These are phyloP conservation scores for Fusarium chaquense DNA, from an alignment of 2,329 filamentous ascomycete genomes.

Conservation along the genomic window DNA sequence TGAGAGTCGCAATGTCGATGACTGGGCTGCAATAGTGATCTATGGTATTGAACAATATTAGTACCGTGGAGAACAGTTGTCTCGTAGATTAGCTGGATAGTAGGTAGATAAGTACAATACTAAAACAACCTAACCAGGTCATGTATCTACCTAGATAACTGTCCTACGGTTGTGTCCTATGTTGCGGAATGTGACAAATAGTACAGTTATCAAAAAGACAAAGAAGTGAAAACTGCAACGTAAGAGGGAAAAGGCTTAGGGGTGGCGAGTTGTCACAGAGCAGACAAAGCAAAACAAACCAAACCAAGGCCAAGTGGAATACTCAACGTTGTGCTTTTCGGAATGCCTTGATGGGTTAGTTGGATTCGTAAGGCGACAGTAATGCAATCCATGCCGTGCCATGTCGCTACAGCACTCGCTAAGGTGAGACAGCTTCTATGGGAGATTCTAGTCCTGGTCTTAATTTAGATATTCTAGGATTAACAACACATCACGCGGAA, in stretches of 20 bases:
- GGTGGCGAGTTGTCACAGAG: neutral
- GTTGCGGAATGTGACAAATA: neutral
- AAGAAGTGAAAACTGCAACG: neutral
- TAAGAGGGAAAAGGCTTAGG: neutral
- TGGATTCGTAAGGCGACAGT: slow-evolving; percentile 8
- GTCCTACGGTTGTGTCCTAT: neutral
- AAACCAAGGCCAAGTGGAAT: neutral
- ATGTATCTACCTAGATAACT: neutral
- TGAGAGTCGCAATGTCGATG: neutral
- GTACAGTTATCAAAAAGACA: neutral
- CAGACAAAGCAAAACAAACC: neutral
- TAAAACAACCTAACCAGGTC: neutral
- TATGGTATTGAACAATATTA: neutral
- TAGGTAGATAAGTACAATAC: neutral
- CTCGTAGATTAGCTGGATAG: neutral
- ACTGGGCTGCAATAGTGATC: neutral
- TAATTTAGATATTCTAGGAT: slow-evolving; percentile 26
- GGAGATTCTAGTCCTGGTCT: slow-evolving; percentile 24
- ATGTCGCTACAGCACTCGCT: slow-evolving; percentile 3
- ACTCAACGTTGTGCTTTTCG: slow-evolving; percentile 9
- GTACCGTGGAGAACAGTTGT: neutral
- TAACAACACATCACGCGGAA: slow-evolving; percentile 25
- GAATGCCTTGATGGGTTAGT: slow-evolving; percentile 29
- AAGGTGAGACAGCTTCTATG: neutral
- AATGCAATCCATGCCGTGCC: slow-evolving; percentile 7